Evolutionary conservation across 805 yeast species (phyloP), one percentile per base, ranked within the genome.

Genomic region (Lipomyces mesembrius): DNA sequence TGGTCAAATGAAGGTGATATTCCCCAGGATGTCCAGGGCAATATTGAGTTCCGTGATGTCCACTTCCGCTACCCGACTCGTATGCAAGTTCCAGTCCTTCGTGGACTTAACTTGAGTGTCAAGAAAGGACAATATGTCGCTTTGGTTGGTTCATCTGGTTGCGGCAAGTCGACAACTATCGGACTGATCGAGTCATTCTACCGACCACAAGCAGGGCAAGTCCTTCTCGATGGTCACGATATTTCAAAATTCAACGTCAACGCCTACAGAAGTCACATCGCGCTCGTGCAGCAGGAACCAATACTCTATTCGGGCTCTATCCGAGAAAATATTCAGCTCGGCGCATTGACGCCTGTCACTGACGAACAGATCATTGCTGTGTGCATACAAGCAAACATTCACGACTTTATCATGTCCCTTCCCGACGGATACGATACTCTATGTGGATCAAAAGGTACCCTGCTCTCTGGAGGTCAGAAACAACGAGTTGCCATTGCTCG

Each of bases 61-160:
- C 65, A 66, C 34, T 76, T 76, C 64, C 62, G 74, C 11, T 76
- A 76, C 57, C 78, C 78, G 17, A 74, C 79, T n/a, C 70, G 78
- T 5, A 73, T 73, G 11, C 72, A 74, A 27, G 75, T 75, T 20
- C 71, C 75, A n/a, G 75, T 76, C 11, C 64, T 76, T 29, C 63
- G 70, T 6, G 75, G 76, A 49, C 65, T 76, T 37, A 67, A 70
- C 57, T 62, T 76, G 57, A 63, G 55, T 20, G 62, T 76, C 85
- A 92, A 92, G 14, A 89, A 93, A 2, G 97, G 97, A 9, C 79
- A 87, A 72, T 91, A 89, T 73, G 94, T 91, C 39, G 97, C 97
- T 12, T 85, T 92, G 72, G 97, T 92, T 20, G 97, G 97, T 2
- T 88, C 96, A 93, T 3, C 88, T 90, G 29, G 97, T 2, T 74